Percentiles rank a stretch among this genome's conserved stretches.
Conservation (phyloP, 2,329 filamentous ascomycete species). For the Epicoccum sorghinum region DNA sequence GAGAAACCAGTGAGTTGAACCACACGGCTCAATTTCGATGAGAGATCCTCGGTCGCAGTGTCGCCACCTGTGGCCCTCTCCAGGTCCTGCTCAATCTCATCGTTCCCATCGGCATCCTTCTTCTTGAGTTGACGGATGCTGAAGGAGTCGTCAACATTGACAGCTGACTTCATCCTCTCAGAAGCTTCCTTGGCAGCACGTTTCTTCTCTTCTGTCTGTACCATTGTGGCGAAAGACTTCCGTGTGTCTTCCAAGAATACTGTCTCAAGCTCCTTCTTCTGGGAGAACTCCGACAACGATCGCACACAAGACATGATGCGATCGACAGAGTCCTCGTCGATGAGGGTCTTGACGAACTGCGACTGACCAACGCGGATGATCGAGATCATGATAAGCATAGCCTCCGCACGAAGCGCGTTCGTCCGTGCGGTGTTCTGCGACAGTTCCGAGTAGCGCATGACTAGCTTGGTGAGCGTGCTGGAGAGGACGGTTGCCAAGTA, state of each 20-base stretch:
- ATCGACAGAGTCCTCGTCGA: constrained; percentile 98
- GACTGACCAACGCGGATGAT: constrained; percentile 97
- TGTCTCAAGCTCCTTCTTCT: constrained; percentile 88
- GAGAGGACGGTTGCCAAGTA: constrained; percentile 95
- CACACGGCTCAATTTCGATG: constrained; percentile 92
- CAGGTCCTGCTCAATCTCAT: constrained; percentile 87
- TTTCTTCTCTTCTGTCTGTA: constrained; percentile 97
- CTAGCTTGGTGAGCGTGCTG: constrained; percentile 92
- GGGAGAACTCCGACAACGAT: constrained; percentile 84
- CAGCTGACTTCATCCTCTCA: constrained; percentile 89
- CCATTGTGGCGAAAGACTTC: constrained; percentile 96
- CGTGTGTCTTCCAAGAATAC: constrained; percentile 95
- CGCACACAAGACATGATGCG: constrained; percentile 97
- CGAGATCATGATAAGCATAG: constrained; percentile 99
- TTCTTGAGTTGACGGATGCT: constrained; percentile 91
- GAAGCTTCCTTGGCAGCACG: constrained; percentile 90
- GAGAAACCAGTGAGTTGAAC: constrained; percentile 98
- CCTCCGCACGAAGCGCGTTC: constrained; percentile 92
- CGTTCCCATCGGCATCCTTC: constrained; percentile 78
- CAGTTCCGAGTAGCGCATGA: constrained; percentile 96
- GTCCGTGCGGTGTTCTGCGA: constrained; percentile 84
- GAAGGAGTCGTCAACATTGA: constrained; percentile 95
- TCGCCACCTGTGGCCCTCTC: constrained; percentile 95
- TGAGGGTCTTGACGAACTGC: constrained; percentile 96
- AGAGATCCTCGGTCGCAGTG: constrained; percentile 79